These are phyloP conservation scores for Eucalyptus viminalis DNA, from an alignment of 345 rosid genomes.

Conservation along the genomic window DNA sequence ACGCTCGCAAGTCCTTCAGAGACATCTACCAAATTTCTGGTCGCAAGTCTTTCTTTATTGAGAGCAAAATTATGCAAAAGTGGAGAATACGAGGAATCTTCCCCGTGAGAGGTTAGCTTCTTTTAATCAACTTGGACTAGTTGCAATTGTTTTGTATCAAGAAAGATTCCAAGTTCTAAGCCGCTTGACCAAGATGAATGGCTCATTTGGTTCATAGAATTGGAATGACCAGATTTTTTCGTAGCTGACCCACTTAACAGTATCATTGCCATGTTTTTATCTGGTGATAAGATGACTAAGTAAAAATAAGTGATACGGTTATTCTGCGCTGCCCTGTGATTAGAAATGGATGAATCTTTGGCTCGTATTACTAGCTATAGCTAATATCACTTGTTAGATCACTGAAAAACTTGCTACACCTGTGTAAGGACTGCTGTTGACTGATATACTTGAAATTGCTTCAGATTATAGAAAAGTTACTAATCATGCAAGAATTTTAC, in stretches of 20 bases:
- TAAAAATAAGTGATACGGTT: not conserved
- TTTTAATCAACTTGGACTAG: not conserved
- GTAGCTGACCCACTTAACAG: not conserved
- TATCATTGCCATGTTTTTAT: not conserved
- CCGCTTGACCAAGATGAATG: not conserved
- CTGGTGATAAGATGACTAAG: not conserved
- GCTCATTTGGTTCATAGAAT: not conserved
- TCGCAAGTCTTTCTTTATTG: not conserved
- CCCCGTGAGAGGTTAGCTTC: not conserved
- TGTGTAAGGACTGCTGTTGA: not conserved
- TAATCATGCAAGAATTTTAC: not conserved
- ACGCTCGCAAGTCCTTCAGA: not conserved
- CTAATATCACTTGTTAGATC: not conserved
- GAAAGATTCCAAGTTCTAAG: not conserved
- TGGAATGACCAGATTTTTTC: not conserved
- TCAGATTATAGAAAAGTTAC: not conserved
- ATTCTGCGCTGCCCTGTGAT: not conserved
- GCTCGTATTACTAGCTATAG: not conserved
- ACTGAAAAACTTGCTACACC: not conserved
- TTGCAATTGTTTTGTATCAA: not conserved
- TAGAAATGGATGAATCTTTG: not conserved
- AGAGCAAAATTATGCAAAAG: not conserved
- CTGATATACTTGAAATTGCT: not conserved
- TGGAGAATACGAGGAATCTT: not conserved
- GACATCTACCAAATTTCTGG: not conserved